Evolutionary conservation across 1,139 yeast species (phyloP).

Genomic region (Spathaspora jeffriesii): DNA sequence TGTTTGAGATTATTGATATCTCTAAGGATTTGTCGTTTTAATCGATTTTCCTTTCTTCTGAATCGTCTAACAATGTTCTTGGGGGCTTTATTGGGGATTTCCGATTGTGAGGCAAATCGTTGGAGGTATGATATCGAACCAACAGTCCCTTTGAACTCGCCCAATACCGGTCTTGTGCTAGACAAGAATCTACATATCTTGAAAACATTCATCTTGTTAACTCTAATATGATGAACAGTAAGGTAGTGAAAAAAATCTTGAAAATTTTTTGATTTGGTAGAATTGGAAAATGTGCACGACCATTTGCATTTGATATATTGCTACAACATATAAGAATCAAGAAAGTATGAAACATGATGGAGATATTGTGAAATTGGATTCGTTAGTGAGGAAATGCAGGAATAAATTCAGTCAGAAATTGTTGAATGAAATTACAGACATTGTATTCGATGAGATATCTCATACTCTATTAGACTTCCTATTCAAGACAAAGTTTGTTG

Average conservation of each 20-base stretch:
- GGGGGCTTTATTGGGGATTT: slow-evolving; percentile 25
- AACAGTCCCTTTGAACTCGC: background rate
- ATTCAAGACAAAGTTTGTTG: background rate
- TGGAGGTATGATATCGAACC: background rate
- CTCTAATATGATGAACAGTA: no score
- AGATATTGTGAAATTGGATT: background rate
- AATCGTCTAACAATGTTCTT: slow-evolving; percentile 36
- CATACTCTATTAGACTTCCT: slow-evolving; percentile 3
- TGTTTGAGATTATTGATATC: slow-evolving; percentile 49
- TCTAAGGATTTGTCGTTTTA: slow-evolving; percentile 44
- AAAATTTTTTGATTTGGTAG: background rate
- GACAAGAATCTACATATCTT: slow-evolving; percentile 4
- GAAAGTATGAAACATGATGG: background rate
- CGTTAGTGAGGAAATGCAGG: background rate
- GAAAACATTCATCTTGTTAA: slow-evolving; percentile 1
- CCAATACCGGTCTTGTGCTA: background rate
- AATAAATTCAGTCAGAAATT: background rate
- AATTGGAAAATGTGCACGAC: background rate
- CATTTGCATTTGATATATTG: no score
- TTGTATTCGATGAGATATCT: slow-evolving; percentile 3
- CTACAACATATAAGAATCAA: no score
- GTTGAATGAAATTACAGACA: slow-evolving; percentile 5
- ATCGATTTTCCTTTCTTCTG: slow-evolving; percentile 41
- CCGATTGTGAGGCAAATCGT: slow-evolving; percentile 10
- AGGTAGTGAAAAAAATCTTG: background rate